Conservation (phyloP, 2,329 filamentous ascomycete species). For the Fonsecaea pugnacius region DNA sequence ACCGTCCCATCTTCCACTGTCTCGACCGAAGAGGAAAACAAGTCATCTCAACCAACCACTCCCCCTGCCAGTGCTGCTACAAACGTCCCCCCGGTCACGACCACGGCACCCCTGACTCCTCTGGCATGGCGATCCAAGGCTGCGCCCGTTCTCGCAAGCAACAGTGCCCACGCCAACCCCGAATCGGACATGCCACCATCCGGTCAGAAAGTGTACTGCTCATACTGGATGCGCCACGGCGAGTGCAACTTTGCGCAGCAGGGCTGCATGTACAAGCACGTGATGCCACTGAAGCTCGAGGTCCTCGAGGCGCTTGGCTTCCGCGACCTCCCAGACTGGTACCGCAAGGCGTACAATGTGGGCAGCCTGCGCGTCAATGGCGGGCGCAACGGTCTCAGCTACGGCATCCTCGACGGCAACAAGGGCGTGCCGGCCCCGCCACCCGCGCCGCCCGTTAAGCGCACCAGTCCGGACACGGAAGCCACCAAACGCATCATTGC, state of each 20-base stretch:
- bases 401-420: constrained; percentile 21
- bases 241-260: constrained; percentile 84
- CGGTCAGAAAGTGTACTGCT: constrained; percentile 76
- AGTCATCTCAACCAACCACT: not conserved
- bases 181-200: constrained; percentile 34
- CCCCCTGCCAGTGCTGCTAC: not conserved
- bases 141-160: not conserved
- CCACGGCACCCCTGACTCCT: not conserved
- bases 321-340: constrained; percentile 60
- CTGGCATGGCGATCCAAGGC: constrained; percentile 5
- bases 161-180: constrained; percentile 1
- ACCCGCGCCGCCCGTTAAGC: not conserved
- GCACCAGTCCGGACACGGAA: not conserved
- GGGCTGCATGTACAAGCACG: constrained; percentile 86
- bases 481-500: constrained; percentile 16
- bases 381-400: constrained; percentile 26
- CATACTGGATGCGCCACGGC: constrained; percentile 86
- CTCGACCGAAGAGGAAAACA: constrained; percentile 10
- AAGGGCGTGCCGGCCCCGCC: not conserved
- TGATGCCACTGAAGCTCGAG: constrained; percentile 74
- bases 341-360: constrained; percentile 52
- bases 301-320: constrained; percentile 74
- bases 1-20: not conserved
- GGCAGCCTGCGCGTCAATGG: constrained; percentile 38
- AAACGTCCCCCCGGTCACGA: not conserved